Conservation (phyloP, 2,329 filamentous ascomycete genomes). For the Claviceps spartinae region DNA sequence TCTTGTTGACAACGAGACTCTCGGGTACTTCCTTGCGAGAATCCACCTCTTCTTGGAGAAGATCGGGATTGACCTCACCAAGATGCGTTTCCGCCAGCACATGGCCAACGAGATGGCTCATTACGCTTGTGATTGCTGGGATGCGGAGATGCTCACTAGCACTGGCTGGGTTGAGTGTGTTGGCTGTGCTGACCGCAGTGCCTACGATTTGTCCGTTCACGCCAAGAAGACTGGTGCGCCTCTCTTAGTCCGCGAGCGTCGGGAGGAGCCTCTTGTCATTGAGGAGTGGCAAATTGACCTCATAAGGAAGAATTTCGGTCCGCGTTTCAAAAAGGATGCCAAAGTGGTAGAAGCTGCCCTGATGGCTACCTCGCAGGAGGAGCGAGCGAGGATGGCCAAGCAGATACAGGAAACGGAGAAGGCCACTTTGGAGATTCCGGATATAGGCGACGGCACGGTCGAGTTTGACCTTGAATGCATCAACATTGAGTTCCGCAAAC, state of each 20-base stretch:
- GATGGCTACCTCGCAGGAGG: slow-evolving; percentile 60
- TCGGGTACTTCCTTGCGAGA: slow-evolving; percentile 92
- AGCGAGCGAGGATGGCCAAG: slow-evolving; percentile 67
- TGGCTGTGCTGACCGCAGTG: slow-evolving; percentile 88
- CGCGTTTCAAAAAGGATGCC: slow-evolving; percentile 87
- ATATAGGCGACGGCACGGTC: slow-evolving; percentile 55
- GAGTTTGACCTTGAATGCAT: slow-evolving; percentile 70
- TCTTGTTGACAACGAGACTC: slow-evolving; percentile 90
- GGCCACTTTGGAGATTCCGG: slow-evolving; percentile 61
- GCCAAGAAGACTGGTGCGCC: slow-evolving; percentile 82
- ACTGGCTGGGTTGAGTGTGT: slow-evolving; percentile 98
- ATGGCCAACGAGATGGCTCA: slow-evolving; percentile 73
- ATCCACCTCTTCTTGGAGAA: slow-evolving; percentile 83
- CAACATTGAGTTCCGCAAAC: slow-evolving; percentile 69
- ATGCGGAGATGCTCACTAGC: slow-evolving; percentile 81
- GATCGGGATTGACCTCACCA: slow-evolving; percentile 74
- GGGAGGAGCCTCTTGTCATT: slow-evolving; percentile 62
- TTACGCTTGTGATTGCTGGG: slow-evolving; percentile 96
- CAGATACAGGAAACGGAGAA: slow-evolving; percentile 61
- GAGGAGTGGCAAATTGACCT: slow-evolving; percentile 83
- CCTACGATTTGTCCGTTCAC: slow-evolving; percentile 87
- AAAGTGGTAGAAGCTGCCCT: slow-evolving; percentile 74
- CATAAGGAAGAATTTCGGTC: slow-evolving; percentile 92
- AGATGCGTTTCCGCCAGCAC: slow-evolving; percentile 93
- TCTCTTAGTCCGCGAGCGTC: slow-evolving; percentile 69